Evolutionary conservation across 2,329 filamentous ascomycete genomes (phyloP).

Genomic region (Akanthomyces lecanii): DNA sequence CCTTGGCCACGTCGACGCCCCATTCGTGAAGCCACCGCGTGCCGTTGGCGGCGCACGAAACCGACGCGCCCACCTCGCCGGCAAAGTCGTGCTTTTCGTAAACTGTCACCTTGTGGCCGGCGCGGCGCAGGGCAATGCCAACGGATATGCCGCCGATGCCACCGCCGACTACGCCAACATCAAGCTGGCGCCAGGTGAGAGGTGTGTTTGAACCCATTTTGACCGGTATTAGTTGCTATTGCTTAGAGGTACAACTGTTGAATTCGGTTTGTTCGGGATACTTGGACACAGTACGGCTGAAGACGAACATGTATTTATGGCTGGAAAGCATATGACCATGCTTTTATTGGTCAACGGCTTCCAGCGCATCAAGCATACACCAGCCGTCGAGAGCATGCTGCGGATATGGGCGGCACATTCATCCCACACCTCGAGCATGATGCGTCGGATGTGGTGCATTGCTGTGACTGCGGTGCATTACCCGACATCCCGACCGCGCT

Average conservation of each 20-base stretch:
- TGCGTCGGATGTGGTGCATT: background rate
- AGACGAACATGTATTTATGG: slow-evolving; percentile 1
- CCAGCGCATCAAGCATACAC: background rate
- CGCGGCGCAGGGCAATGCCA: slow-evolving; percentile 43
- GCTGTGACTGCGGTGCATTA: slow-evolving; percentile 10
- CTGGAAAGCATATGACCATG: slow-evolving; percentile 3
- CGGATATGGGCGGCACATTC: background rate
- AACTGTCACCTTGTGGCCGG: slow-evolving; percentile 50
- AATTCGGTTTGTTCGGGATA: background rate
- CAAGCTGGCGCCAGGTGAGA: slow-evolving; percentile 41
- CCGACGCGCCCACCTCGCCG: slow-evolving; percentile 63
- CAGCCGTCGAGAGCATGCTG: background rate
- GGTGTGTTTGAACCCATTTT: slow-evolving; percentile 26
- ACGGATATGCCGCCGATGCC: slow-evolving; percentile 46
- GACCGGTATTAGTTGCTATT: background rate
- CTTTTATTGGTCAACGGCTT: background rate
- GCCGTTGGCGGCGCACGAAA: slow-evolving; percentile 66
- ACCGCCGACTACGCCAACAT: slow-evolving; percentile 41
- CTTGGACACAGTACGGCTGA: background rate
- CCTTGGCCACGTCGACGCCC: slow-evolving; percentile 59
- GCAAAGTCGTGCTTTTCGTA: slow-evolving; percentile 64
- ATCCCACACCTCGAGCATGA: no score
- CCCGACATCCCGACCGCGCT: background rate
- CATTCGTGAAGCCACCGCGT: slow-evolving; percentile 67
- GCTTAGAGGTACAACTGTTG: background rate